Evolutionary conservation across 345 rosid species (phyloP).

Genomic region (Hypericum perforatum): DNA sequence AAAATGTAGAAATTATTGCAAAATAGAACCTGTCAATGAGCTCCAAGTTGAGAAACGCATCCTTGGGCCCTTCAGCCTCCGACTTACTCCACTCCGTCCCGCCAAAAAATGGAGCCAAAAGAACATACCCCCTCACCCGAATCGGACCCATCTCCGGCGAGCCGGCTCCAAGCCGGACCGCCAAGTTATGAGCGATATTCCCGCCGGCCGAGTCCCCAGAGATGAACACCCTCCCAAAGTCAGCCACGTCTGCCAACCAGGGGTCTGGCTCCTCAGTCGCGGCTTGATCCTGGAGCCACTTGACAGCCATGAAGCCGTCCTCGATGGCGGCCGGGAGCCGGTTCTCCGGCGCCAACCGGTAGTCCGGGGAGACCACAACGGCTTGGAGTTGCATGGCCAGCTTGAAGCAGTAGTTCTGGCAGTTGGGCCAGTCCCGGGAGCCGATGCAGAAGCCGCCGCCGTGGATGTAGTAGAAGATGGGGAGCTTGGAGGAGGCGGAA

Average conservation of each 20-base stretch:
- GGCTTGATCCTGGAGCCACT: neutral
- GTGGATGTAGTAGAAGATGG: conserved; percentile 8
- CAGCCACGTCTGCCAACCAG: neutral
- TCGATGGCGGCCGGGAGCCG: conserved; percentile 4
- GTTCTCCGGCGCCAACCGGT: conserved; percentile 4
- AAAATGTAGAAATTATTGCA: too few relatives aligned
- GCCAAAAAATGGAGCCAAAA: neutral
- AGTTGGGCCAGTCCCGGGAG: conserved; percentile 2
- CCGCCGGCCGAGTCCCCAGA: conserved; percentile 2
- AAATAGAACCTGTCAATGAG: conserved; percentile 44
- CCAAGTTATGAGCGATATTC: conserved; percentile 4
- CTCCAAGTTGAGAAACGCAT: conserved; percentile 48
- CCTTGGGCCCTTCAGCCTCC: conserved; percentile 52
- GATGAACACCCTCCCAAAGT: conserved; percentile 1
- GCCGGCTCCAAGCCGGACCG: neutral
- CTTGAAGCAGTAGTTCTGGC: conserved; percentile 7
- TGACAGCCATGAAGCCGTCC: conserved; percentile 1
- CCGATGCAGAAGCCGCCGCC: conserved; percentile 4
- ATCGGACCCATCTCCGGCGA: neutral
- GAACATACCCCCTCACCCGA: neutral
- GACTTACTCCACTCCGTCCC: conserved; percentile 24
- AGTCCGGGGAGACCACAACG: conserved; percentile 1
- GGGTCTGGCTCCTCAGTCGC: neutral
- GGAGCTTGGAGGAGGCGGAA: conserved; percentile 13
- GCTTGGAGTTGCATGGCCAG: neutral